Conservation (phyloP, 2,329 filamentous ascomycete genomes). For the Lojkania enalia region DNA sequence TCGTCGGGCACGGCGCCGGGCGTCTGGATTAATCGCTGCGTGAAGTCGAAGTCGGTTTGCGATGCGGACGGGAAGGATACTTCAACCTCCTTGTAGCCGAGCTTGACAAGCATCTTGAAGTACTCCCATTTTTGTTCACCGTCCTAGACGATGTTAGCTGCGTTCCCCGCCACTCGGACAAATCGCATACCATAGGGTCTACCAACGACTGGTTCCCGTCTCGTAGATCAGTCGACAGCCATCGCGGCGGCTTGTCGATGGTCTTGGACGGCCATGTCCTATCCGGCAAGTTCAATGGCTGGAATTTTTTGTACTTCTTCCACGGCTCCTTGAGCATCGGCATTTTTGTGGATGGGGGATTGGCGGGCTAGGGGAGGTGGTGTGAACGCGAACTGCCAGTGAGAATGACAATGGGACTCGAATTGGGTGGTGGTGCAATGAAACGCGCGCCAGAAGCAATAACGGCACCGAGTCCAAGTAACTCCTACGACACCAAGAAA, state of each 20-base stretch:
- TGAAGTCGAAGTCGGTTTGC: slow-evolving; percentile 96
- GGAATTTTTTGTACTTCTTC: slow-evolving; percentile 74
- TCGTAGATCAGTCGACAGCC: slow-evolving; percentile 85
- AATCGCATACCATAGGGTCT: slow-evolving; percentile 86
- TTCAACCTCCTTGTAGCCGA: slow-evolving; percentile 98
- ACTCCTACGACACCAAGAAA: too few species aligned
- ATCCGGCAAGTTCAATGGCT: slow-evolving; percentile 67
- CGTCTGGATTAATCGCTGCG: slow-evolving; percentile 80
- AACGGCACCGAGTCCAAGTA: too few species aligned
- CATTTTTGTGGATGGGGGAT: slow-evolving; percentile 28
- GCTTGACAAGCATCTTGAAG: slow-evolving; percentile 89
- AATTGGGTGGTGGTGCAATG: too few species aligned
- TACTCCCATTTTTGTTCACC: slow-evolving; percentile 93
- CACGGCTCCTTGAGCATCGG: slow-evolving; percentile 71
- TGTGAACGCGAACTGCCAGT: too few species aligned
- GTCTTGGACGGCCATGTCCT: slow-evolving; percentile 83
- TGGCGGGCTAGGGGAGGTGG: neutral
- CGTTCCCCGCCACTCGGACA: neutral
- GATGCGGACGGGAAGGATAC: slow-evolving; percentile 94
- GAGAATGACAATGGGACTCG: too few species aligned
- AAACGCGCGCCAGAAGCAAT: too few species aligned
- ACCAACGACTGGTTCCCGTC: slow-evolving; percentile 94
- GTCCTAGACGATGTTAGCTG: slow-evolving; percentile 65
- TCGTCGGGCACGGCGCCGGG: slow-evolving; percentile 83
- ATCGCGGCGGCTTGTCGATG: slow-evolving; percentile 82